Base-by-base conservation (phyloP, 805 yeast species). In the Nakazawaea sp. region DNA sequence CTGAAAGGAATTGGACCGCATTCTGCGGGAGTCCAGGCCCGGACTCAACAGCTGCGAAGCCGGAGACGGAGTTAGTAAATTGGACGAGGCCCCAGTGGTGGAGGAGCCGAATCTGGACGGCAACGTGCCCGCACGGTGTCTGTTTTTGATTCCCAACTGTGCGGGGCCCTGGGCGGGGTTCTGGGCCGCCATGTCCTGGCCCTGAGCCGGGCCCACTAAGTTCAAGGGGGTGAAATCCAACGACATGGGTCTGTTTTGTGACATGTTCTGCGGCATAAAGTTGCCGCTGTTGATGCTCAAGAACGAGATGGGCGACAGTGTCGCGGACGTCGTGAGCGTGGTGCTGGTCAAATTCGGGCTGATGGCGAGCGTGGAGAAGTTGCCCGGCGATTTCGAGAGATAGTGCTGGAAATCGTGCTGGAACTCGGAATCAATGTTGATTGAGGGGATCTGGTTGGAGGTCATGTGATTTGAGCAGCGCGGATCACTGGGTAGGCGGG, bases 41-140 rank as follows among this genome's bases (percentile, higher is more conserved):
- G 59, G 53, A 40, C 52, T 46, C 35, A 44, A 44, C 42, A 36
- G 35, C 32, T 47, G 18, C 7, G 24, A 21, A 21, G 24, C 24
- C 10, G 24, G 24, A 8, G 24, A 21, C 10, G 28, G 28, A 26
- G 28, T 26, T 10, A 15, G n/a, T 6, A 32, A 24, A 35, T 18
- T 2, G 42, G 47, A 32, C 32, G 35, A 17, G 12, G 40, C 15
- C 4, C 20, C n/a, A 49, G 48, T 33, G 45, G 53, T 16, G 18
- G 35, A 19, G 33, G 64, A 52, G 30, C 59, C 50, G 38, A 78
- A 66, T 33, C 80, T 61, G 16, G 88, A 77, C 7, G 92, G 90
- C 33, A 84, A 60, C 11, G 94, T 84, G 2, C 92, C 92, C 2
- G 92, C 83, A 45, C 94, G 68, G 31, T 82, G 75, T 43, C 92